Evolutionary conservation across 2,329 filamentous ascomycete species (phyloP), one percentile per base, ranked within the genome.

Genomic region (Fusarium nematophilum): DNA sequence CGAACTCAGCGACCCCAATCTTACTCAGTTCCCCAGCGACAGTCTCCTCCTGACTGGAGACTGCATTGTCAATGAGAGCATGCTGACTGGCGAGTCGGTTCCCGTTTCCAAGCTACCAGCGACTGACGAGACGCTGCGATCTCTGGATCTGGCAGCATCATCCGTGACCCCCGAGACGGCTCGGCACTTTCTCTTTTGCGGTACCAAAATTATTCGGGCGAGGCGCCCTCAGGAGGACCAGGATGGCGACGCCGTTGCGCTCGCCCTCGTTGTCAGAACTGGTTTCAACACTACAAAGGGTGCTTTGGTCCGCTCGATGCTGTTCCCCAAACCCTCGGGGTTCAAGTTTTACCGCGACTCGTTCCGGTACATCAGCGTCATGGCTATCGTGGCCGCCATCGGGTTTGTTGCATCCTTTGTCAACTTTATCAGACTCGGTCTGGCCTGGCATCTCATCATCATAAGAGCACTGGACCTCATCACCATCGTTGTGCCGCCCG

Each of bases 341-440:
- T 99, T 99, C 85, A 98, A 96, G 70, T 99, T 99, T 73, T 99
- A 99, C 74, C 87, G 92, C 34, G 95, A 99, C 74, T 97, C 94
- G 0, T 99, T 99, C 78, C 88, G 93, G 17, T 99, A 99, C 73
- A 98, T 99, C 57, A 93, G 91, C 4, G 95, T 99, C 57, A 99
- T 99, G 95, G 94, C 86, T 6, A 79, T 88, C 34, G 89, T 99
- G 67, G 96, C 95, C 17, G 78, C 88, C 42, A 75, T 98, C 43
- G 95, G 96, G 0, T 99, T 99, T 71, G 79, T 93, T 17, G 93
- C 90, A 1, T 98, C 95, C 0, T 90, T 99, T 66, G 80, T 96
- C 76, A 99, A 99, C 75, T 99, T 99, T 72, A 79, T 99, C 47
- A 88, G 91, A 33, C 83, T 99, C 11, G 87, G 86, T 44, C 80